Evolutionary conservation across 345 rosid species (phyloP).

Genomic region (Hevea brasiliensis): DNA sequence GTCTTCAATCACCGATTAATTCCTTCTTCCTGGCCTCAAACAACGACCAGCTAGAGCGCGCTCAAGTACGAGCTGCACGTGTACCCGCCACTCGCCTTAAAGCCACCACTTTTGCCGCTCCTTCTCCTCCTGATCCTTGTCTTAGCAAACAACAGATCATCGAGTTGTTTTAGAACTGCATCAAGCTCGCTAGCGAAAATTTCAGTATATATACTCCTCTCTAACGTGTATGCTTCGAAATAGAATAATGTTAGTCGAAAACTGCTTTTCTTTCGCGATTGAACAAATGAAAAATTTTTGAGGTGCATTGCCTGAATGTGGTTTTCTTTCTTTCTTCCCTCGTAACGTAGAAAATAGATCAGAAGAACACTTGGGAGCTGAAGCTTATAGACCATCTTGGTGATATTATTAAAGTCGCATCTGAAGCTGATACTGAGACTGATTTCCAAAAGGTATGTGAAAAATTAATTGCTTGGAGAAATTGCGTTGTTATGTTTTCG

Average conservation of each 20-base stretch:
- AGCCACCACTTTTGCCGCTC: constrained; percentile 34
- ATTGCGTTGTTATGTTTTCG: background rate
- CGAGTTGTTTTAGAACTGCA: constrained; percentile 80
- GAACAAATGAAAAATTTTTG: background rate
- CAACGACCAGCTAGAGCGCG: constrained; percentile 67
- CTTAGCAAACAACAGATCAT: constrained; percentile 74
- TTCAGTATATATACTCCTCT: constrained; percentile 30
- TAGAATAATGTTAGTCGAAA: too few species aligned
- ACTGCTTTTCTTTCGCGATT: too few species aligned
- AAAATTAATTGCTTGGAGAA: background rate
- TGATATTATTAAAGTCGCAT: constrained; percentile 79
- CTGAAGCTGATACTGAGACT: constrained; percentile 69
- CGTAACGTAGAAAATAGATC: constrained; percentile 17
- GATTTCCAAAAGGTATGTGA: constrained; percentile 79
- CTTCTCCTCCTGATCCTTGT: constrained; percentile 42
- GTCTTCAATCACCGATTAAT: constrained; percentile 60
- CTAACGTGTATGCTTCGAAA: too few species aligned
- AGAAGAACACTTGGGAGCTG: constrained; percentile 21
- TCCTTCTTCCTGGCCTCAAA: constrained; percentile 78
- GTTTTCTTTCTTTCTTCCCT: background rate
- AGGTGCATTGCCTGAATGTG: background rate
- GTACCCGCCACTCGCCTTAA: constrained; percentile 75
- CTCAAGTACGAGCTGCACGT: constrained; percentile 80
- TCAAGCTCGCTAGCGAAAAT: constrained; percentile 90
- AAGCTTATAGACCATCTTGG: constrained; percentile 41